Conservation (phyloP, 345 rosid species). For the Angophora floribunda region DNA sequence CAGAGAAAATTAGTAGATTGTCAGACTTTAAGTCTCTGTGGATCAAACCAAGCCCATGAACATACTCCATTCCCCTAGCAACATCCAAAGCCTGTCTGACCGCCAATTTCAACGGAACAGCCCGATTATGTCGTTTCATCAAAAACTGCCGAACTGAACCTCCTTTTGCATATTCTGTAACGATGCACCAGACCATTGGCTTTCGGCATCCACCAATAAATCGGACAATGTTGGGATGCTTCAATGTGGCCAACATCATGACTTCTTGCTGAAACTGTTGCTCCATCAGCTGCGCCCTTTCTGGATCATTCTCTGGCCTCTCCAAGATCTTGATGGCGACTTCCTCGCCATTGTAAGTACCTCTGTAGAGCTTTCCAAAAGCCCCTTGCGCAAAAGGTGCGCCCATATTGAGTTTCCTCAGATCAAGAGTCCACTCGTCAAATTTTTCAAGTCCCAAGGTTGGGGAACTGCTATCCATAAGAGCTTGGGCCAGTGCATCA, state of each 20-base stretch:
- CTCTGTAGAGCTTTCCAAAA: slow-evolving; percentile 37
- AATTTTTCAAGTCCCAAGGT: slow-evolving; percentile 22
- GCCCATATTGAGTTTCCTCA: slow-evolving; percentile 33
- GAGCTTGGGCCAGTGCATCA: slow-evolving; percentile 29
- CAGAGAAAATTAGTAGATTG: slow-evolving; percentile 24
- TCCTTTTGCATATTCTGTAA: slow-evolving; percentile 36
- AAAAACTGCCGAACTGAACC: slow-evolving; percentile 34
- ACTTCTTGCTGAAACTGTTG: slow-evolving; percentile 43
- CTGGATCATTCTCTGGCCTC: slow-evolving; percentile 29
- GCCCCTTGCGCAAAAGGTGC: slow-evolving; percentile 37
- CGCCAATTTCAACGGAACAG: slow-evolving; percentile 29
- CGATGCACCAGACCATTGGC: slow-evolving; percentile 41
- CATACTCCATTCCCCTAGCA: slow-evolving; percentile 37
- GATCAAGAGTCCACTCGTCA: slow-evolving; percentile 30
- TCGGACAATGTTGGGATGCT: slow-evolving; percentile 29
- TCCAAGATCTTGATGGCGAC: slow-evolving; percentile 42
- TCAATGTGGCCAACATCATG: slow-evolving; percentile 30
- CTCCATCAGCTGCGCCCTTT: slow-evolving; percentile 25
- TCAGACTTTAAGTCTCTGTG: slow-evolving; percentile 39
- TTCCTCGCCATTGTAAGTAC: slow-evolving; percentile 32
- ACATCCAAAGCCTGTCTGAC: slow-evolving; percentile 37
- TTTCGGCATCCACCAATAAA: slow-evolving; percentile 35
- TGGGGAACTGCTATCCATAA: slow-evolving; percentile 23
- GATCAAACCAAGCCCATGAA: slow-evolving; percentile 24
- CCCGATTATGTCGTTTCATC: slow-evolving; percentile 14